Base-by-base conservation (phyloP, 441 rosid genomes). In the Corymbia calophylla region DNA sequence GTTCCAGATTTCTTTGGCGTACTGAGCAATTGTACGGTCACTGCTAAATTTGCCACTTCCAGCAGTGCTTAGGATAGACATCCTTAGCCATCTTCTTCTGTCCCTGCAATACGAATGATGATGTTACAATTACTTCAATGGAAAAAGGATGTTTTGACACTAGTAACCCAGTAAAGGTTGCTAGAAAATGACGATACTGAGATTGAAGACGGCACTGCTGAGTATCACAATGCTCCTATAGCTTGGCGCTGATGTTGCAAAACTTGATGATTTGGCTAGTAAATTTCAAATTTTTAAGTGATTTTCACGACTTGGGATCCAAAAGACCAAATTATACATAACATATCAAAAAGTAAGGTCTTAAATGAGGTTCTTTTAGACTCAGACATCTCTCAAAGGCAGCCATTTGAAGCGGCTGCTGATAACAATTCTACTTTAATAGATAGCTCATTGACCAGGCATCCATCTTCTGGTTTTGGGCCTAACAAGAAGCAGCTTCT, bases 31-130 rank as follows among this genome's bases (percentile, higher is more conserved):
- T 8, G 99, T 97, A 13, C 98, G 94, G 89, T 97, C 99, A 31
- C 98, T 95, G 93, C 97, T 96, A 93, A 97, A 97, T 92, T 97
- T 97, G 89, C 98, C 99, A 14, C 96, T 93, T 39, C 99, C 99
- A 14, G 97, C 99, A 15, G 99, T 96, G 95, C 99, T 97, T 90
- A 97, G 58, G 89, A 97, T 97, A 54, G 99, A 97, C 98, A 96
- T 97, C 94, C 92, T 96, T 87, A 96, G 93, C 99, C 99, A 97
- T 87, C 87, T 94, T 92, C 94, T 95, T n/a, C 91, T 93, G 91
- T 97, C 95, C 95, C 99, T 97, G 95, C 90, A 89, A 87, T 31
- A 31, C 48, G 73, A 62, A 68, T 56, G 54, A 53, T 23, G 3
- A 44, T 15, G n/a, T 44, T 3, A 7, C 51, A 77, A 77, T 77